Conservation (phyloP, 164 flowering plant genomes). For the Vitis cinerea region DNA sequence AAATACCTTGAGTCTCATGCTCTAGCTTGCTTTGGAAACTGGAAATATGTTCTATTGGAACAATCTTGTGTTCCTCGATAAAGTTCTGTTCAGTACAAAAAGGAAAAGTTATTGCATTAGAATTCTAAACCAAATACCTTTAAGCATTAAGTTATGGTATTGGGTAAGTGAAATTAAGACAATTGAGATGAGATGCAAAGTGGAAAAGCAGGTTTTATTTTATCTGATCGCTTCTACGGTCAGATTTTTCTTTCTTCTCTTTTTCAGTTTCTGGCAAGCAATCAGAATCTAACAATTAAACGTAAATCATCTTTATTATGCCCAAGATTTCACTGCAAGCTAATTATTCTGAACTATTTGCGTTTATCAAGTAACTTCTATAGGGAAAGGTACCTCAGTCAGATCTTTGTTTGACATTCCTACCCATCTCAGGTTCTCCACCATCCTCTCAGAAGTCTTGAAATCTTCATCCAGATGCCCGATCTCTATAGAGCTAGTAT, state of each 20-base stretch:
- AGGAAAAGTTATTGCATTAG: background rate
- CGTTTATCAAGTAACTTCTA: background rate
- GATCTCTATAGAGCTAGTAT: constrained; percentile 40
- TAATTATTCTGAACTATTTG: background rate
- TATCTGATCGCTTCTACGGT: no score
- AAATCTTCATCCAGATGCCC: constrained; percentile 36
- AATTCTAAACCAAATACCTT: background rate
- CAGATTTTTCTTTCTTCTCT: no score
- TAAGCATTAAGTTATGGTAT: no score
- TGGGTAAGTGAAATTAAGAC: no score
- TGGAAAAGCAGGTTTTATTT: no score
- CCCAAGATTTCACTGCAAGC: no score
- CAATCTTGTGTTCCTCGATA: constrained; percentile 45
- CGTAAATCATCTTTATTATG: no score
- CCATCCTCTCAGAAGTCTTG: constrained; percentile 34
- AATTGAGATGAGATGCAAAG: no score
- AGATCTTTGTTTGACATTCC: constrained; percentile 67
- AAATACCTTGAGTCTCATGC: constrained; percentile 37
- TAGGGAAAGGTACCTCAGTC: constrained; percentile 42
- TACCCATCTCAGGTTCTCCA: constrained; percentile 71
- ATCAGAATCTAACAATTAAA: no score
- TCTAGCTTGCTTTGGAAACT: constrained; percentile 34
- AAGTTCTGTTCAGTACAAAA: constrained; percentile 36
- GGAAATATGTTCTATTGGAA: constrained; percentile 56
- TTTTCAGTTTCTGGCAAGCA: no score